Evolutionary conservation across 371 early-diverging fungal genomes (phyloP).

Genomic region (Nosema muscidifuracis): DNA sequence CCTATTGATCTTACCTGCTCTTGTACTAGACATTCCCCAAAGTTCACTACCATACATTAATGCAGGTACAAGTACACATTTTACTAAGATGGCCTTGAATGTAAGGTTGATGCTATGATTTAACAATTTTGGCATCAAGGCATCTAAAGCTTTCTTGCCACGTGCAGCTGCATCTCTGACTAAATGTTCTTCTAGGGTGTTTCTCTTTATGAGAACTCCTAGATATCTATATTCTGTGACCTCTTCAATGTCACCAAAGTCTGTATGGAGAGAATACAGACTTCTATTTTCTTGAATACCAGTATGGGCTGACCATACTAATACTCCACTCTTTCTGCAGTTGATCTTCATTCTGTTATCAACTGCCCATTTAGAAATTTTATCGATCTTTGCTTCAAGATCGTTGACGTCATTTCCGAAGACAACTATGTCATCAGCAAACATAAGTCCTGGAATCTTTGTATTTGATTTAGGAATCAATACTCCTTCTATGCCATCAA

Average conservation of each 20-base stretch:
- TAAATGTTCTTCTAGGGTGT: neutral
- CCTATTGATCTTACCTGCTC: no score
- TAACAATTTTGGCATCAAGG: neutral
- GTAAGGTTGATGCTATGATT: neutral
- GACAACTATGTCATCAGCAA: conserved; percentile 40
- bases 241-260: neutral
- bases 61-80: neutral
- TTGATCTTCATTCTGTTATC: conserved; percentile 20
- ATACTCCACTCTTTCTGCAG: conserved; percentile 16
- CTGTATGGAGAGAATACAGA: neutral
- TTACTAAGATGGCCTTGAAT: neutral
- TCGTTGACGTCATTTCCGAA: conserved; percentile 9
- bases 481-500: conserved; percentile 22
- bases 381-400: neutral
- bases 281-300: neutral
- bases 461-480: neutral
- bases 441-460: conserved; percentile 7
- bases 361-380: conserved; percentile 7
- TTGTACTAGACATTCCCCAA: no score
- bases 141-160: neutral
- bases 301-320: neutral
- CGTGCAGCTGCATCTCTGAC: neutral
- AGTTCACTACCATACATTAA: no score
- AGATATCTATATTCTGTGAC: neutral
- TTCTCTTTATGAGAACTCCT: neutral